phyloP scores from a whole-genome alignment of 306 rosid species.

The Gleditsia sinensis region DNA sequence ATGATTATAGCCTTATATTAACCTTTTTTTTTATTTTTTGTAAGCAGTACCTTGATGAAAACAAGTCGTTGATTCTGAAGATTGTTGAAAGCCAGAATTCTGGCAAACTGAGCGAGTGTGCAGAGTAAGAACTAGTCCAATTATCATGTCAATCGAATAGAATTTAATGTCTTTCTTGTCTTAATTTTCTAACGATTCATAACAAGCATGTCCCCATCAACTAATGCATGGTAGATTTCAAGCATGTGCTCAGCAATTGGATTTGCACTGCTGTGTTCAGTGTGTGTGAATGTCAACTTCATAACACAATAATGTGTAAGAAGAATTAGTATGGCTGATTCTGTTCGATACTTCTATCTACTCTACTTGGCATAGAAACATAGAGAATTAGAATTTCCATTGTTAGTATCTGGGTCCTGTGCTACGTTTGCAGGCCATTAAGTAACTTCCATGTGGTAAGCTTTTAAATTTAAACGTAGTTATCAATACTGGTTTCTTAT shows the following conservation, averaged over 20 bases:
- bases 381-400: not conserved
- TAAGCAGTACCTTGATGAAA: conserved; percentile 94
- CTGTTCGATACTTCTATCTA: not conserved
- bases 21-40: not conserved
- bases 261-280: not conserved
- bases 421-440: too few relatives aligned
- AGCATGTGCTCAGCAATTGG: not conserved
- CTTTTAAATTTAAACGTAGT: too few relatives aligned
- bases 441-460: too few relatives aligned
- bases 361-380: not conserved
- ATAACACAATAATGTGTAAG: not conserved
- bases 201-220: not conserved
- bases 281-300: not conserved
- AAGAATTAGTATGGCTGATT: not conserved
- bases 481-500: conserved; percentile 10
- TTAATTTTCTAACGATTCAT: not conserved
- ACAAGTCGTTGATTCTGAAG: conserved; percentile 95
- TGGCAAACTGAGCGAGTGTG: conserved; percentile 92
- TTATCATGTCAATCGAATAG: conserved; percentile 1
- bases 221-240: not conserved
- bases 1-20: not conserved
- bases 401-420: not conserved
- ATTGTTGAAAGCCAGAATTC: conserved; percentile 97
- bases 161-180: conserved; percentile 1
- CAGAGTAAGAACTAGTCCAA: conserved; percentile 73